Conservation (phyloP, 1,139 yeast species). For the Blastobotrys petasosporus region DNA sequence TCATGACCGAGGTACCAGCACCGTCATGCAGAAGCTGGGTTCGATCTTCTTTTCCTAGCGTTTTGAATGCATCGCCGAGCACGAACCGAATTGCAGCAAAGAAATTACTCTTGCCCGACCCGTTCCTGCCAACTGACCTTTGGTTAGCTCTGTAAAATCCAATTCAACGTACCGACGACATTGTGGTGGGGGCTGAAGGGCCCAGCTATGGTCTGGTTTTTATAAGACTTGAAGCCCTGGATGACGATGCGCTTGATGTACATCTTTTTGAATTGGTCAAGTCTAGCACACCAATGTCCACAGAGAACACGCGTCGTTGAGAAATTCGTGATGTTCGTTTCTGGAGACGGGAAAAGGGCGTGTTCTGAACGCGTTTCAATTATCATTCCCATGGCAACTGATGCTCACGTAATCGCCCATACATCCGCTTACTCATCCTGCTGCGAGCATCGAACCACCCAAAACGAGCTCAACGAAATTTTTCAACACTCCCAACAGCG, state of each 20-base stretch:
- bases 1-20: conserved; percentile 76
- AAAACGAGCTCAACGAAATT: too few relatives aligned
- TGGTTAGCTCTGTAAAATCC: background rate
- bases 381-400: background rate
- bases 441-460: too few relatives aligned
- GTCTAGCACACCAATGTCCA: too few relatives aligned
- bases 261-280: too few relatives aligned
- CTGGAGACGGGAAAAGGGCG: background rate
- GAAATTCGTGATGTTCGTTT: background rate
- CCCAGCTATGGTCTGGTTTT: conserved; percentile 74
- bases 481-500: too few relatives aligned
- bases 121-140: conserved; percentile 69
- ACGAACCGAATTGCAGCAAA: conserved; percentile 95
- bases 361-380: background rate
- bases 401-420: background rate
- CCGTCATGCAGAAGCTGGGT: conserved; percentile 80
- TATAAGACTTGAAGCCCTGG: conserved; percentile 93
- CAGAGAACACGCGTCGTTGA: too few relatives aligned
- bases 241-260: conserved; percentile 46
- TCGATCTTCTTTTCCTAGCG: conserved; percentile 83
- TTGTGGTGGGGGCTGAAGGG: conserved; percentile 75
- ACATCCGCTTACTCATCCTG: background rate
- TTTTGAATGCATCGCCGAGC: conserved; percentile 81
- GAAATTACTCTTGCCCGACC: conserved; percentile 94
- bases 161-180: conserved; percentile 50